Conservation (phyloP, 805 yeast genomes). For the Saccharomycopsis sp. region DNA sequence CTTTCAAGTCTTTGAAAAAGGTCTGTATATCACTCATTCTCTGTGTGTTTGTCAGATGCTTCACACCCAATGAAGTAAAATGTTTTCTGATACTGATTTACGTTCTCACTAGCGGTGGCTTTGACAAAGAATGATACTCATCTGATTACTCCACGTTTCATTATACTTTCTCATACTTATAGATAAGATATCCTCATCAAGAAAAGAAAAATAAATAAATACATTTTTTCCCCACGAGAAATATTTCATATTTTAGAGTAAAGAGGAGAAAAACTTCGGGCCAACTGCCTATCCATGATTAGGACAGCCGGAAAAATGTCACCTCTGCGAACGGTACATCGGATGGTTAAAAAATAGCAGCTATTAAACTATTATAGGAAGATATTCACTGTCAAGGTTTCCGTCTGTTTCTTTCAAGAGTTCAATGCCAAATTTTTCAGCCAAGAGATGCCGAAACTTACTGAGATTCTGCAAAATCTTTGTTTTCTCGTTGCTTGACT, state of each 20-base stretch:
- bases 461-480: not conserved
- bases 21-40: not conserved
- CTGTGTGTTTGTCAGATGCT: not conserved
- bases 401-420: not conserved
- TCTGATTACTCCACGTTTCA: not conserved
- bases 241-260: no score
- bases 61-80: no score
- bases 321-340: not conserved
- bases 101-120: no score
- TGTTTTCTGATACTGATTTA: no score
- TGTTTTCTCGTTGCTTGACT: not conserved
- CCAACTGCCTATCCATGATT: not conserved
- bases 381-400: not conserved
- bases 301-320: not conserved
- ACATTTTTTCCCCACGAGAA: no score
- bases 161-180: not conserved
- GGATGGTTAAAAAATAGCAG: not conserved
- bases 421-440: not conserved
- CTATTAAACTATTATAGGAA: not conserved
- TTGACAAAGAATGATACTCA: no score
- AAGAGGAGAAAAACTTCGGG: not conserved
- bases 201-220: not conserved
- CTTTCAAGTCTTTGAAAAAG: slow-evolving; percentile 5
- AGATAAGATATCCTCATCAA: not conserved
- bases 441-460: not conserved